A percentile compares a stretch with the other conserved stretches of the same genome.
phyloP scores from a whole-genome alignment of 164 flowering plant species.

The Annona cherimola region DNA sequence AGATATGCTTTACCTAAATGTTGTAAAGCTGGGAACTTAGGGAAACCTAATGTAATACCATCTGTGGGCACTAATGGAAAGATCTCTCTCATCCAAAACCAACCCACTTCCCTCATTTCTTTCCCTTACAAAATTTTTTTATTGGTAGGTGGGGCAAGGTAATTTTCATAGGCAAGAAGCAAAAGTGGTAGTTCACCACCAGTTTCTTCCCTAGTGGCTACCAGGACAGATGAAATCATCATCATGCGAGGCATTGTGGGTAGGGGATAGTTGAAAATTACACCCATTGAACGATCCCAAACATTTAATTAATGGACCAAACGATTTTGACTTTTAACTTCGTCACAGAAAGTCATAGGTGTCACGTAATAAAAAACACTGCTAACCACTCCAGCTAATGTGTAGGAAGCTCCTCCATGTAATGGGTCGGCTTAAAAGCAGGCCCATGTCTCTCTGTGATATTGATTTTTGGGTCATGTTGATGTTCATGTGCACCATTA shows the following conservation, averaged over 20 bases:
- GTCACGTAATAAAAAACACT: too few species aligned
- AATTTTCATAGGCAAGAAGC: neutral
- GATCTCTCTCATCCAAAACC: neutral
- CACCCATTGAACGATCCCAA: neutral
- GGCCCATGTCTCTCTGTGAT: neutral
- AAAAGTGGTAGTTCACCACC: neutral
- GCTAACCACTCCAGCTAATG: too few species aligned
- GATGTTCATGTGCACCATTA: neutral
- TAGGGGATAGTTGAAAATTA: neutral
- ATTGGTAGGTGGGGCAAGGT: constrained; percentile 2
- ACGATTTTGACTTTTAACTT: too few species aligned
- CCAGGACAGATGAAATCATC: neutral
- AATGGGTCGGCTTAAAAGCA: too few species aligned
- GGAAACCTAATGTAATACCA: constrained; percentile 12
- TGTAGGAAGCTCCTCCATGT: too few species aligned
- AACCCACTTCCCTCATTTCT: neutral
- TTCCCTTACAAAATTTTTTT: neutral
- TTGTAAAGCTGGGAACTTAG: constrained; percentile 6
- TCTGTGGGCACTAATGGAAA: constrained; percentile 6
- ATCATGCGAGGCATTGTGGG: neutral
- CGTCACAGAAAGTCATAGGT: too few species aligned
- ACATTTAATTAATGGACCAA: neutral
- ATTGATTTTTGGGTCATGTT: neutral
- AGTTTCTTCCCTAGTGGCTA: neutral
- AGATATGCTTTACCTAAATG: constrained; percentile 11